Evolutionary conservation across 257 asterid genomes (phyloP).

Genomic region (Asclepias syriaca): DNA sequence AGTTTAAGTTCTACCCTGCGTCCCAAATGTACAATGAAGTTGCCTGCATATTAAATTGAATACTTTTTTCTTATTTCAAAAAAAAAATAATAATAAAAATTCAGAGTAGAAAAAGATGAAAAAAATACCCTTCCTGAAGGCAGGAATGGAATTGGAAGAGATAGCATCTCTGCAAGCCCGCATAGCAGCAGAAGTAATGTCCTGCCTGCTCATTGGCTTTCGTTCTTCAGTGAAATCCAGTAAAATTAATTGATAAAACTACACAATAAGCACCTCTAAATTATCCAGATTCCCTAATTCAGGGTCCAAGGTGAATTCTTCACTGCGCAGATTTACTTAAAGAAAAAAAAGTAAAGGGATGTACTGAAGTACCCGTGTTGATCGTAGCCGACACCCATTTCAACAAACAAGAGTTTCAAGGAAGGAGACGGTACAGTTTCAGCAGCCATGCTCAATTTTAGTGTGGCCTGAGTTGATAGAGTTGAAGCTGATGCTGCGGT

Average conservation of each 20-base stretch:
- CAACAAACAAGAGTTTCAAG: constrained; percentile 84
- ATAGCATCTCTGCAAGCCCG: constrained; percentile 90
- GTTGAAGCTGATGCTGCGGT: constrained; percentile 15
- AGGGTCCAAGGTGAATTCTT: not conserved
- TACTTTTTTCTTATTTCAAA: too few species aligned
- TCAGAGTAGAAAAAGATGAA: too few species aligned
- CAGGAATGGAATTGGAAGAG: constrained; percentile 89
- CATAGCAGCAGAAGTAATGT: constrained; percentile 88
- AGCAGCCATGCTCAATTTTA: constrained; percentile 42
- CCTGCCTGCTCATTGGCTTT: constrained; percentile 44
- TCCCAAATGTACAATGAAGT: not conserved
- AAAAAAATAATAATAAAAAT: too few species aligned
- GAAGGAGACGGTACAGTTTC: constrained; percentile 62
- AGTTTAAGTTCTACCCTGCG: not conserved
- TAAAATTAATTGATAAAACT: not conserved
- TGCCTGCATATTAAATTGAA: not conserved
- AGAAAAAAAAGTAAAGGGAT: not conserved
- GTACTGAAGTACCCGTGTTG: constrained; percentile 65
- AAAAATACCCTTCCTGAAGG: constrained; percentile 69
- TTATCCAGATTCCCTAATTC: not conserved
- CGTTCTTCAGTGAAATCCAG: not conserved
- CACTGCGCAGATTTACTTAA: not conserved
- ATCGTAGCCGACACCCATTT: constrained; percentile 99
- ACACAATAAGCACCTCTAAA: not conserved
- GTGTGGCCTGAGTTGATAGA: not conserved